Conservation (phyloP, 352 stramenopile genomes). For the Phytophthora rubi region DNA sequence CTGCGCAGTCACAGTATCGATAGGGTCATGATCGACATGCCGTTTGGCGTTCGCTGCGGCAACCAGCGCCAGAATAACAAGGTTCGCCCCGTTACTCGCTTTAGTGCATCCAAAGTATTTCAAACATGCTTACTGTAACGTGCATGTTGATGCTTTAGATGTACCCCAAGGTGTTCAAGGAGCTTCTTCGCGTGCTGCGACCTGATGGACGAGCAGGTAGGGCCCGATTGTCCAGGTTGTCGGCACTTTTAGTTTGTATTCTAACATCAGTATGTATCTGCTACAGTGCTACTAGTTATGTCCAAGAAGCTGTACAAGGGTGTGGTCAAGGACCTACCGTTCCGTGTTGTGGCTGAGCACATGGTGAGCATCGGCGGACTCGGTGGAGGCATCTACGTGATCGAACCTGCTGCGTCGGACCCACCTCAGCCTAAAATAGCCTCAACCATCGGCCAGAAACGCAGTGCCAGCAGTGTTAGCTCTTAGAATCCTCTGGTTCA, state of each 20-base stretch:
- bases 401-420: slow-evolving; percentile 37
- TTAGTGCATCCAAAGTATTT: neutral
- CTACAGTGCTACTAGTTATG: slow-evolving; percentile 74
- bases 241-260: neutral
- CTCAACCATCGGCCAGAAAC: slow-evolving; percentile 33
- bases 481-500: neutral
- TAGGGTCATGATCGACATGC: slow-evolving; percentile 79
- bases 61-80: slow-evolving; percentile 76
- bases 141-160: slow-evolving; percentile 42
- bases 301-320: slow-evolving; percentile 81
- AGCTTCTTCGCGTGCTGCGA: slow-evolving; percentile 69
- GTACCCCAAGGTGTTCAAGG: slow-evolving; percentile 79
- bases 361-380: slow-evolving; percentile 82
- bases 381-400: slow-evolving; percentile 64
- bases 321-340: slow-evolving; percentile 49
- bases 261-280: slow-evolving; percentile 1
- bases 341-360: slow-evolving; percentile 52
- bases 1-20: slow-evolving; percentile 64
- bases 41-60: slow-evolving; percentile 77
- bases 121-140: neutral
- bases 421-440: slow-evolving; percentile 7
- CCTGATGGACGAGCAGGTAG: slow-evolving; percentile 57
- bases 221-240: neutral
- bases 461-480: slow-evolving; percentile 25
- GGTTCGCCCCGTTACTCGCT: slow-evolving; percentile 26